These are phyloP conservation scores for Berberis thunbergii DNA, from an alignment of 164 flowering plant genomes.

Conservation along the genomic window DNA sequence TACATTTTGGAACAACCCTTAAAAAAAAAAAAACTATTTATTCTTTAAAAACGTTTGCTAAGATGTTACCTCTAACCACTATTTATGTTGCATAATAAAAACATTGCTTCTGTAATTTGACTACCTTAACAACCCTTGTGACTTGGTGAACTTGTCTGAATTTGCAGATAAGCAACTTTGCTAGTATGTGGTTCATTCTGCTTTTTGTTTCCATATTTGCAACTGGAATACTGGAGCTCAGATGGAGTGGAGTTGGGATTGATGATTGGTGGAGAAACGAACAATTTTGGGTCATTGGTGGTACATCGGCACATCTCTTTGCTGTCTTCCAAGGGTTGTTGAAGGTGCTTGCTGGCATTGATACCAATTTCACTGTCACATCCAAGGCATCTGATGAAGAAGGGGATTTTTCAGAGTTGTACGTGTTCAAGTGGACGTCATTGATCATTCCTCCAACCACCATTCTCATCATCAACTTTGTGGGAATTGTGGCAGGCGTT, in stretches of 20 bases:
- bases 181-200: slow-evolving; percentile 86
- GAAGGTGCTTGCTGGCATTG: slow-evolving; percentile 91
- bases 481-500: slow-evolving; percentile 90
- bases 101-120: background rate
- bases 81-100: background rate
- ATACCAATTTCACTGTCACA: slow-evolving; percentile 94
- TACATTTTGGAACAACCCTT: too few relatives aligned
- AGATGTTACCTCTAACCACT: too few relatives aligned
- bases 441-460: slow-evolving; percentile 95
- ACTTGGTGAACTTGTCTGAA: background rate
- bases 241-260: slow-evolving; percentile 90
- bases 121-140: background rate
- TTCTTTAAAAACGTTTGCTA: too few relatives aligned
- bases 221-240: slow-evolving; percentile 81
- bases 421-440: slow-evolving; percentile 89
- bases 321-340: slow-evolving; percentile 95
- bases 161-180: slow-evolving; percentile 86
- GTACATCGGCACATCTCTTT: slow-evolving; percentile 90
- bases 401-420: slow-evolving; percentile 89
- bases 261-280: slow-evolving; percentile 99
- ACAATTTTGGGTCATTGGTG: slow-evolving; percentile 99
- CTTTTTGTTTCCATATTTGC: slow-evolving; percentile 77
- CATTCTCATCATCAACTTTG: slow-evolving; percentile 69
- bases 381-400: slow-evolving; percentile 93
- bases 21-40: too few relatives aligned